Evolutionary conservation across 2,329 filamentous ascomycete species (phyloP), one percentile per base, ranked within the genome.

Genomic region (Pseudogymnoascus sp.): DNA sequence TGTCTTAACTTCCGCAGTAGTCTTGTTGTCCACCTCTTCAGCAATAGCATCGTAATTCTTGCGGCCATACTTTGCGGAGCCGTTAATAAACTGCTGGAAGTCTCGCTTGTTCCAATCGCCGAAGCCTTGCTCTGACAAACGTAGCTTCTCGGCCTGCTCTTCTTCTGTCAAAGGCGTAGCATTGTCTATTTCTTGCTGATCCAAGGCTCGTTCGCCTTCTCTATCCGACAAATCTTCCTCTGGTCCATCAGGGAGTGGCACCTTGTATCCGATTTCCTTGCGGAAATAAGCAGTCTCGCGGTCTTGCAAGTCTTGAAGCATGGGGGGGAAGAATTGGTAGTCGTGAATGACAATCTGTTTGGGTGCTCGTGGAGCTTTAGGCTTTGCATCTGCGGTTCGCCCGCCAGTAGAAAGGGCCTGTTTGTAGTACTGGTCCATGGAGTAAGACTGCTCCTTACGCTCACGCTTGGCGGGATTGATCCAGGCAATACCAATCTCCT

Each of bases 401-500:
- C 88, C 86, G 75, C 91, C 87, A 61, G 90, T 95, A 37, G 85
- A 89, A 72, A 99, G 84, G 8, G 92, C 91, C 71, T 96, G 88
- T 68, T 93, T 89, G 78, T 98, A 99, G 78, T 99, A 99, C 76
- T 97, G 96, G 75, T 99, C 96, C 80, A 99, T 96, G 0, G 93
- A 97, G 75, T 99, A 99, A 4, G 91, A 92, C 74, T 97, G 92
- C 73, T 98, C 93, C 76, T 98, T 99, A 71, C 95, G 90, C 78
- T 99, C 96, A 76, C 95, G 93, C 81, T 99, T 99, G 14, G 93
- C 88, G 2, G 95, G 96, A 71, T 99, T 96, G 78, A 99, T 99
- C 96, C 96, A 99, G 72, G 82, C 93, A 68, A 97, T 84, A 59
- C 91, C 91, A 66, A 97, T 91, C 60, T 96, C 91, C 75, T 96